These are phyloP conservation scores for Aureobasidium sp. DNA, from an alignment of 2,329 filamentous ascomycete genomes.

Conservation along the genomic window DNA sequence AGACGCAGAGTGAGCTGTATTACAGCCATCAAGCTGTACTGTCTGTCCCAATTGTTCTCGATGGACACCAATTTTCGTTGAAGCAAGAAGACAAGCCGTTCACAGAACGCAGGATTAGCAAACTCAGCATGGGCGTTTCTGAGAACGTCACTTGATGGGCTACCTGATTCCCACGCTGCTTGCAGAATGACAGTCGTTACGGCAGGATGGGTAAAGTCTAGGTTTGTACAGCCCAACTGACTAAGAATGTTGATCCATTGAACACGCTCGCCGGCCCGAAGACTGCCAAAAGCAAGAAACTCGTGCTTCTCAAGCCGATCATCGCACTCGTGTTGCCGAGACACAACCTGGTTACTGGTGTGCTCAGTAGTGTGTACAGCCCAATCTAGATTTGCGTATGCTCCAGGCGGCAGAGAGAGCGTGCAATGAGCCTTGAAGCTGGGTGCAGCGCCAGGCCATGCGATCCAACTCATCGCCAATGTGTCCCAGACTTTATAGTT, in stretches of 20 bases:
- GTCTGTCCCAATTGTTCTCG: conserved; percentile 52
- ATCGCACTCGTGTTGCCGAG: conserved; percentile 46
- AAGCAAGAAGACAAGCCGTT: conserved; percentile 43
- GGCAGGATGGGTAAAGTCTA: conserved; percentile 55
- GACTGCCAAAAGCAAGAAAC: conserved; percentile 45
- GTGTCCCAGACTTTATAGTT: not conserved
- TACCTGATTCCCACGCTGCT: conserved; percentile 51
- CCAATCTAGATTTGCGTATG: conserved; percentile 28
- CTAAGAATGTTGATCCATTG: conserved; percentile 45
- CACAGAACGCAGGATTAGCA: conserved; percentile 44
- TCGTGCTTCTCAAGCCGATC: conserved; percentile 44
- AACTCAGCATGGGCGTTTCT: conserved; percentile 47
- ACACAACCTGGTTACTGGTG: conserved; percentile 50
- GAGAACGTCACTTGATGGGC: conserved; percentile 31
- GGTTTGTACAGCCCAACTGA: conserved; percentile 45
- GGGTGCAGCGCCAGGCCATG: conserved; percentile 19
- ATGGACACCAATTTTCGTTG: conserved; percentile 42
- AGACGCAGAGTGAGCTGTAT: conserved; percentile 38
- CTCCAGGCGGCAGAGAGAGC: conserved; percentile 32
- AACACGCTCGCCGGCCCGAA: conserved; percentile 40
- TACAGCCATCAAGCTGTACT: conserved; percentile 50
- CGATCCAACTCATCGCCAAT: not conserved
- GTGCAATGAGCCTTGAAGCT: conserved; percentile 43
- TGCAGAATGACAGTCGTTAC: conserved; percentile 46
- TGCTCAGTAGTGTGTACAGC: conserved; percentile 33